Base-by-base conservation (phyloP, 2,329 filamentous ascomycete species). In the Bertia moriformis region DNA sequence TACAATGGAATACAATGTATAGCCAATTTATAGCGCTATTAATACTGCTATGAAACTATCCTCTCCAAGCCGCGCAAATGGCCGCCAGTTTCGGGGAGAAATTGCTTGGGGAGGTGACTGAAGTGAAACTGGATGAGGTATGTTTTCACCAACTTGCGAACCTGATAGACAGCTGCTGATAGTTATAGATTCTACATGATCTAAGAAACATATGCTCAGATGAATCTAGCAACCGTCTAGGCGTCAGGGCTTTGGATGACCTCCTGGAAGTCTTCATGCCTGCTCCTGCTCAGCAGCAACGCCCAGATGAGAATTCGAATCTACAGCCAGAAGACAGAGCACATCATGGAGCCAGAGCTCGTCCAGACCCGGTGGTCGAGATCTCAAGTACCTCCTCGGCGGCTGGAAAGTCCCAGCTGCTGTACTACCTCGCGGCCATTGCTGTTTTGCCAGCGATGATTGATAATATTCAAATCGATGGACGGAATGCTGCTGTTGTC, bases 221-320 rank as follows among this genome's bases (percentile, higher is more conserved):
- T 7, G 10, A 35, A 18, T 7, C 7, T 7, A 17, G 10, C 32
- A 14, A 7, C 7, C 15, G 7, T 10, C 15, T 35, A 7, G 15
- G 15, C 15, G 32, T 35, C 32, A 10, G 10, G 17, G 12, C 32
- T 7, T 35, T 35, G 32, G 32, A 35, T 35, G 32, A 7, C 10
- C 15, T 35, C 10, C 17, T 35, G 32, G 32, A 35, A 15, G 32
- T 35, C 12, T 35, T 35, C 32, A 35, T 35, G 32, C 15, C 32
- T 10, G 24, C 24, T 29, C 24, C 10, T 10, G 24, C 24, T 29
- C 24, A 29, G 24, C 32, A 35, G 32, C 7, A 13, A 7, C 12
- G 15, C 15, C 12, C 17, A 13, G 32, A 35, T 13, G 32, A 35
- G 10, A 15, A 35, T 7, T 7, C 10, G 32, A 35, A 29, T 29